These are phyloP conservation scores for Fusarium continuum DNA, from an alignment of 2,329 filamentous ascomycete genomes.

Conservation along the genomic window DNA sequence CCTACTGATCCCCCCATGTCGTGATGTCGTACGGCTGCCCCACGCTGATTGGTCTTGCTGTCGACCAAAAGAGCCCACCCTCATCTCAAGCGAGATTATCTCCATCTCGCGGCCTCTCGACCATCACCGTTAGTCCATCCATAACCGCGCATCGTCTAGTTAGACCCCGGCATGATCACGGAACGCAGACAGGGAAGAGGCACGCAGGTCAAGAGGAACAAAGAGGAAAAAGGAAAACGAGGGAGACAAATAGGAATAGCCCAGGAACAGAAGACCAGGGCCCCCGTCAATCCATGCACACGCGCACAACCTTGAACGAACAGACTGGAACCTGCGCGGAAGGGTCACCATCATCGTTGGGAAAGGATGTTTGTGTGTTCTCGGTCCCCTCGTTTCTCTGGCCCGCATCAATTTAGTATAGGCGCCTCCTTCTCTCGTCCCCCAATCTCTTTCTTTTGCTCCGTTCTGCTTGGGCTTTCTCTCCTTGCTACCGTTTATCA, in stretches of 20 bases:
- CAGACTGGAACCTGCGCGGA: constrained; percentile 13
- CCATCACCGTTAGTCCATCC: constrained; percentile 27
- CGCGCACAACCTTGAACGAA: constrained; percentile 9
- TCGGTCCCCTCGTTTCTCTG: background rate
- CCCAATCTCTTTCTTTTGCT: constrained; percentile 6
- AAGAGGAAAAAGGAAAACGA: constrained; percentile 2
- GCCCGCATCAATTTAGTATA: constrained; percentile 37
- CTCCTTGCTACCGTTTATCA: constrained; percentile 11
- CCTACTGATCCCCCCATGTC: constrained; percentile 26
- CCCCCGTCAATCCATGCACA: constrained; percentile 25
- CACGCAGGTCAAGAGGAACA: background rate
- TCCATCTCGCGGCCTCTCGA: constrained; percentile 39
- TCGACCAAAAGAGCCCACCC: constrained; percentile 22
- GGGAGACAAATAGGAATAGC: constrained; percentile 10
- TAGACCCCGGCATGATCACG: constrained; percentile 25
- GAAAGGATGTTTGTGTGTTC: constrained; percentile 15
- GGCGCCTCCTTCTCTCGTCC: constrained; percentile 28
- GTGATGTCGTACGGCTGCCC: constrained; percentile 37
- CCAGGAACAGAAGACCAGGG: constrained; percentile 9
- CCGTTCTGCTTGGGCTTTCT: constrained; percentile 22
- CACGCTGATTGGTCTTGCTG: constrained; percentile 35
- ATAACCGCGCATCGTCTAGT: constrained; percentile 33
- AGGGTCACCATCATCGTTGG: constrained; percentile 22
- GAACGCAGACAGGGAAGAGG: constrained; percentile 11
- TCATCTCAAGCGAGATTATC: constrained; percentile 45